Conservation (phyloP, 75 land plant species). For the Adiantum capillusveneris region DNA sequence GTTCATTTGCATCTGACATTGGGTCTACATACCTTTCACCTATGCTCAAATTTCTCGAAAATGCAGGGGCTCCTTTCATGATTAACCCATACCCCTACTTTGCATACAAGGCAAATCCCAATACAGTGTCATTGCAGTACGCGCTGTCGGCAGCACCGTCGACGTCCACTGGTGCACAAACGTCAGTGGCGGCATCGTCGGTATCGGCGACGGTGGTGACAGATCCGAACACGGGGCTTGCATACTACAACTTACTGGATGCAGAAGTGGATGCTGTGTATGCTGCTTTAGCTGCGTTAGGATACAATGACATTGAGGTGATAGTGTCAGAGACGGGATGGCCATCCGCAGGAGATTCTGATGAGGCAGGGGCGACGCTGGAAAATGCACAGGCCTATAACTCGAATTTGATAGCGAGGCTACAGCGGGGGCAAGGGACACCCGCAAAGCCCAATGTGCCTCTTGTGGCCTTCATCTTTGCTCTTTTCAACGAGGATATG, state of each 20-base stretch:
- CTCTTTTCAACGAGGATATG: conserved; percentile 79
- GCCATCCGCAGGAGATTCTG: conserved; percentile 57
- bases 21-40: conserved; percentile 13
- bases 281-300: conserved; percentile 31
- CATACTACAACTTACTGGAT: conserved; percentile 53
- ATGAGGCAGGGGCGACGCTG: conserved; percentile 40
- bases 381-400: conserved; percentile 53
- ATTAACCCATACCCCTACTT: conserved; percentile 67
- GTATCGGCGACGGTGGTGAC: no score
- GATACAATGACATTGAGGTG: conserved; percentile 28
- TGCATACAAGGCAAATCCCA: conserved; percentile 40
- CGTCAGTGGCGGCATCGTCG: no score
- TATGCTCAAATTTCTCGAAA: conserved; percentile 31
- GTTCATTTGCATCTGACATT: conserved; percentile 20
- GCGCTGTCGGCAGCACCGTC: conserved; percentile 27
- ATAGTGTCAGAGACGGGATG: conserved; percentile 65
- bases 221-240: conserved; percentile 29
- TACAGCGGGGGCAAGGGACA: conserved; percentile 34
- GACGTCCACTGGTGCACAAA: conserved; percentile 10
- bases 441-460: conserved; percentile 41
- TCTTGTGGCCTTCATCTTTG: conserved; percentile 47
- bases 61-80: conserved; percentile 40
- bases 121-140: conserved; percentile 28
- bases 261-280: conserved; percentile 62
- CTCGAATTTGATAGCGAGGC: conserved; percentile 24